Conservation (phyloP, 148 eudicot genomes). For the Chenopodium album region DNA sequence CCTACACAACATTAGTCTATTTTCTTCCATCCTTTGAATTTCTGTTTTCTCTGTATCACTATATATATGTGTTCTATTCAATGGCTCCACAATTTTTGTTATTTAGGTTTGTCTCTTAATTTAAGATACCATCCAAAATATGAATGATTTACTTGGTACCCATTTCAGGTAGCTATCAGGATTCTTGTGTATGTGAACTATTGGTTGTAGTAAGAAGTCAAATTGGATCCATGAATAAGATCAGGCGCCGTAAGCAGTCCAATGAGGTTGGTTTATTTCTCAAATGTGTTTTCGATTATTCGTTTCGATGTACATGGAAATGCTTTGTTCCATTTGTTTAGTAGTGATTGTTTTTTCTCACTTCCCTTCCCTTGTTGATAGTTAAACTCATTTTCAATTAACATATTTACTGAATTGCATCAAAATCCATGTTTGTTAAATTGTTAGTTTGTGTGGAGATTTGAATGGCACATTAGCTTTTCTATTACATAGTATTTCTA, state of each 20-base stretch:
- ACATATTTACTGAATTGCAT: not conserved
- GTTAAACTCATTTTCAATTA: not conserved
- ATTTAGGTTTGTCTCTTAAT: not conserved
- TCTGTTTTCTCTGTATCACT: not conserved
- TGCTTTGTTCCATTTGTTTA: not conserved
- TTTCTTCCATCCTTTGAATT: not conserved
- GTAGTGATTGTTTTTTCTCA: not conserved
- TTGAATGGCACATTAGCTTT: not conserved
- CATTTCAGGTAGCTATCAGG: not conserved
- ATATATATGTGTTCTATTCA: not conserved
- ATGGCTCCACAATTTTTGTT: not conserved
- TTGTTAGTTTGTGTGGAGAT: too few relatives aligned
- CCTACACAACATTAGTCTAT: not conserved
- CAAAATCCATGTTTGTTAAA: not conserved
- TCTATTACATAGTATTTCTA: not conserved
- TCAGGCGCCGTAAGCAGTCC: slow-evolving; percentile 50
- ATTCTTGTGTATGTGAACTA: not conserved
- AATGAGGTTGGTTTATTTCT: slow-evolving; percentile 38
- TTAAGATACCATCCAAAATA: not conserved
- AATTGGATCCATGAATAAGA: slow-evolving; percentile 36
- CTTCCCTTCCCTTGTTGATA: not conserved
- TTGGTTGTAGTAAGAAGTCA: slow-evolving; percentile 13
- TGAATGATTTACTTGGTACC: not conserved
- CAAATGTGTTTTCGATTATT: not conserved
- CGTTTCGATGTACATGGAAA: not conserved